Percentiles rank a stretch among this genome's conserved stretches.
These are phyloP conservation scores for Thymus mandschuricus DNA, from an alignment of 257 asterid genomes.

Conservation along the genomic window DNA sequence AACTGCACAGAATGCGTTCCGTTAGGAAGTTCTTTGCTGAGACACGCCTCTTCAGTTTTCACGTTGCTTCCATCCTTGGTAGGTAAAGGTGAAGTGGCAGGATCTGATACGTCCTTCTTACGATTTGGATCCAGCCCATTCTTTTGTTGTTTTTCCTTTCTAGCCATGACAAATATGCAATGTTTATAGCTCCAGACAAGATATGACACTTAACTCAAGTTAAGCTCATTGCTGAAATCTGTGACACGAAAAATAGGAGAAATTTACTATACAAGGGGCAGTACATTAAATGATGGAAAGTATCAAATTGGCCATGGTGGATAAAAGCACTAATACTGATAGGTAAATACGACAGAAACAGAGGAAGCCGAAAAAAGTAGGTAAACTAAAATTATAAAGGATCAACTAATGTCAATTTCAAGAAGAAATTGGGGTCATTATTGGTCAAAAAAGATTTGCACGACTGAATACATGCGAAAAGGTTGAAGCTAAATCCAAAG, in stretches of 20 bases:
- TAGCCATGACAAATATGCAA: slow-evolving; percentile 49
- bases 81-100: slow-evolving; percentile 47
- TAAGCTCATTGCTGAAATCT: slow-evolving; percentile 38
- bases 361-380: slow-evolving; percentile 10
- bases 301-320: neutral
- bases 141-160: slow-evolving; percentile 62
- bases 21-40: slow-evolving; percentile 49
- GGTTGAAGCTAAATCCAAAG: neutral
- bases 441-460: slow-evolving; percentile 11
- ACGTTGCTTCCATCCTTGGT: slow-evolving; percentile 40
- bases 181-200: slow-evolving; percentile 19
- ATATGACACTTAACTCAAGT: slow-evolving; percentile 23
- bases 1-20: slow-evolving; percentile 40
- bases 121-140: slow-evolving; percentile 48
- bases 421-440: neutral
- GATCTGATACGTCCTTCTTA: slow-evolving; percentile 49
- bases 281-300: slow-evolving; percentile 20
- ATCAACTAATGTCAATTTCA: neutral
- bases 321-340: neutral
- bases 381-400: slow-evolving; percentile 8
- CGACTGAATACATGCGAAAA: slow-evolving; percentile 6
- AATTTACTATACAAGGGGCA: neutral
- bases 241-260: slow-evolving; percentile 21
- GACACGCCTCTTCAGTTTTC: slow-evolving; percentile 37
- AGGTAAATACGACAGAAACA: slow-evolving; percentile 17